These are phyloP conservation scores for Mycena maculata DNA, from an alignment of 768 basidiomycete genomes.

Conservation along the genomic window DNA sequence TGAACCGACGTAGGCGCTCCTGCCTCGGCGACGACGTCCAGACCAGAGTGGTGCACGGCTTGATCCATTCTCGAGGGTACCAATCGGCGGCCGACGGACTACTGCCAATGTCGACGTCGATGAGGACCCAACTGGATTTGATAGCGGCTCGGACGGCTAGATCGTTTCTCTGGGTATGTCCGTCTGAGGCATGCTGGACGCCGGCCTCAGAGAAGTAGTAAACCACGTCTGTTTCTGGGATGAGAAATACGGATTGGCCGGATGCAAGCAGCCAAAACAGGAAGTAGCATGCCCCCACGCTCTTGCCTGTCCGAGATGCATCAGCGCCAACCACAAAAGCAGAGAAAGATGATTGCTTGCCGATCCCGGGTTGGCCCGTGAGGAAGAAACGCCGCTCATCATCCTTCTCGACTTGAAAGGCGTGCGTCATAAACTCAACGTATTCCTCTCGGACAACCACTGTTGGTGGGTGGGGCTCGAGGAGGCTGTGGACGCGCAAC, in stretches of 20 bases:
- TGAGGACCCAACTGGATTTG: conserved; percentile 6
- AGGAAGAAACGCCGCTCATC: conserved; percentile 5
- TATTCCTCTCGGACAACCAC: conserved; percentile 4
- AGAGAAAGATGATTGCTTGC: neutral
- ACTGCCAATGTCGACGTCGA: conserved; percentile 24
- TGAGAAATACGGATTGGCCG: conserved; percentile 3
- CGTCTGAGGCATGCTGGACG: neutral
- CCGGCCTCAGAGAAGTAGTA: conserved; percentile 19
- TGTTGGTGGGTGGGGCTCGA: neutral
- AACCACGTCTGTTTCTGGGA: neutral
- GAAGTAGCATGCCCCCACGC: neutral
- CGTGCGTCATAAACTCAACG: neutral
- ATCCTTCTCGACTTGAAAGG: neutral
- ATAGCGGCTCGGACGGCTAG: neutral
- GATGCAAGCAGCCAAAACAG: conserved; percentile 10
- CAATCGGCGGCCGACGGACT: neutral
- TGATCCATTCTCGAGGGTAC: neutral
- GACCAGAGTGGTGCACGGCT: neutral
- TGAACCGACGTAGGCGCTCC: neutral
- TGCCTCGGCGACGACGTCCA: conserved; percentile 9
- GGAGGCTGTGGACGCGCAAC: neutral
- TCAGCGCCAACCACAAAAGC: neutral
- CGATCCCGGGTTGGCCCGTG: conserved; percentile 13
- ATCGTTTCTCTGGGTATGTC: neutral
- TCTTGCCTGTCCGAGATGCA: conserved; percentile 23